Percentiles rank a stretch among this genome's conserved stretches.
Evolutionary conservation across 2,329 filamentous ascomycete species (phyloP).

Genomic region (Mollisia scopiformis): DNA sequence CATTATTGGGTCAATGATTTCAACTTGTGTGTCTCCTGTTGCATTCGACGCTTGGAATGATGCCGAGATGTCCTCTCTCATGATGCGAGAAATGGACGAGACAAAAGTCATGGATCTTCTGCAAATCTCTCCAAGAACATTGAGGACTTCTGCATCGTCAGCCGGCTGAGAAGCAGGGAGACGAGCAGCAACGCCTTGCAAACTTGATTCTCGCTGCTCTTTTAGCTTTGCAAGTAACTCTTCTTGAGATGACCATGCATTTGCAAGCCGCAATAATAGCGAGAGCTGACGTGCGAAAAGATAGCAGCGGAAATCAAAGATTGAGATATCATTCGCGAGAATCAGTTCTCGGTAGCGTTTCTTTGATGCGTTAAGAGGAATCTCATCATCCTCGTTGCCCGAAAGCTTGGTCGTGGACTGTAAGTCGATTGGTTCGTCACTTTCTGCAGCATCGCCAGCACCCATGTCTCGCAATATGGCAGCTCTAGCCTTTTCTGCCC

Average conservation of each 20-base stretch:
- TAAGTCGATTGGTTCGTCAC: conserved; percentile 50
- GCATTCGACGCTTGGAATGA: conserved; percentile 47
- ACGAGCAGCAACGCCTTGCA: conserved; percentile 59
- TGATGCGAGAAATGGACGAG: conserved; percentile 74
- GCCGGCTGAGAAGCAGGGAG: conserved; percentile 49
- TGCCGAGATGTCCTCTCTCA: conserved; percentile 77
- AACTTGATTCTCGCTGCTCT: conserved; percentile 61
- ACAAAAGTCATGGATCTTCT: conserved; percentile 83
- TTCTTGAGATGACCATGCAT: conserved; percentile 65
- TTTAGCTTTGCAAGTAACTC: conserved; percentile 64
- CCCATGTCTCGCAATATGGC: conserved; percentile 41
- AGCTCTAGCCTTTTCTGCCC: conserved; percentile 55
- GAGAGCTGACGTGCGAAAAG: conserved; percentile 89
- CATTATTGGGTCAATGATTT: conserved; percentile 40
- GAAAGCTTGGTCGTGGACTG: conserved; percentile 46
- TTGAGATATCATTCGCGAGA: conserved; percentile 89
- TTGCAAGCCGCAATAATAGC: conserved; percentile 81
- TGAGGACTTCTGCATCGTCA: conserved; percentile 73
- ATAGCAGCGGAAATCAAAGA: conserved; percentile 95
- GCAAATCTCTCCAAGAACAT: conserved; percentile 84
- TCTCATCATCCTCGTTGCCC: conserved; percentile 51
- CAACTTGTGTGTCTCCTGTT: conserved; percentile 32
- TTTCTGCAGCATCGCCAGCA: conserved; percentile 39
- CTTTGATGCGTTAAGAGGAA: conserved; percentile 63
- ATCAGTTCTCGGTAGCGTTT: conserved; percentile 93